Percentiles rank a stretch among this genome's conserved stretches.
phyloP scores from a whole-genome alignment of 1,284 basidiomycete genomes.

The Ceratobasidium sp. region DNA sequence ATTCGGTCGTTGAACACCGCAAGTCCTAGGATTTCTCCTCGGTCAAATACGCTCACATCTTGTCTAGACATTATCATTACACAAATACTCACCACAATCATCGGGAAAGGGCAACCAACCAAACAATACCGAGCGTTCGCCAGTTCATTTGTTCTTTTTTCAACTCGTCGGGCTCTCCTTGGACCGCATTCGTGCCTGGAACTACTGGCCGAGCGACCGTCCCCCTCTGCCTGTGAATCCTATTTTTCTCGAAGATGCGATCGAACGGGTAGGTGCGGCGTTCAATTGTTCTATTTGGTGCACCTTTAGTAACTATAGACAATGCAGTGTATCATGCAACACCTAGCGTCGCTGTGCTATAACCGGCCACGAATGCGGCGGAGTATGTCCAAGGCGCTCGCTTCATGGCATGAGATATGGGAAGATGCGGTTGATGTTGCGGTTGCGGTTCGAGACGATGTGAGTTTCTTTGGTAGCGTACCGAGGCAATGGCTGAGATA shows the following conservation, averaged over 20 bases:
- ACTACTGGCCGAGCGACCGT: conserved; percentile 13
- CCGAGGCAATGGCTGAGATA: conserved; percentile 29
- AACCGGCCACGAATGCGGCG: conserved; percentile 75
- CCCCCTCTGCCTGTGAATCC: conserved; percentile 9
- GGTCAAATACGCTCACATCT: background rate
- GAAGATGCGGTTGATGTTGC: conserved; percentile 56
- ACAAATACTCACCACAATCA: conserved; percentile 7
- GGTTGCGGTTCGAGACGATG: conserved; percentile 25
- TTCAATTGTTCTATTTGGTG: conserved; percentile 58
- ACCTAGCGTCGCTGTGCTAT: conserved; percentile 69
- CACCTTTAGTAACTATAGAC: background rate
- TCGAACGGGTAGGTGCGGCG: conserved; percentile 43
- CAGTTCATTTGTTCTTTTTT: conserved; percentile 31
- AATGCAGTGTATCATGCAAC: conserved; percentile 55
- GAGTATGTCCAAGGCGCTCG: conserved; percentile 67
- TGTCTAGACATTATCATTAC: conserved; percentile 11
- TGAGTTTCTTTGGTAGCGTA: conserved; percentile 11
- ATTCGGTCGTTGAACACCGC: conserved; percentile 38
- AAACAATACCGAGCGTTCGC: conserved; percentile 63
- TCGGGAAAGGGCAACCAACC: background rate
- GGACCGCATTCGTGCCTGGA: conserved; percentile 8
- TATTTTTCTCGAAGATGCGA: conserved; percentile 6
- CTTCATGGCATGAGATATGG: conserved; percentile 68
- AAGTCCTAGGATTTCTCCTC: background rate
- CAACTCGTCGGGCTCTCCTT: conserved; percentile 30